Conservation (phyloP, 2,329 filamentous ascomycete species). For the Aspergillus vadensis region DNA sequence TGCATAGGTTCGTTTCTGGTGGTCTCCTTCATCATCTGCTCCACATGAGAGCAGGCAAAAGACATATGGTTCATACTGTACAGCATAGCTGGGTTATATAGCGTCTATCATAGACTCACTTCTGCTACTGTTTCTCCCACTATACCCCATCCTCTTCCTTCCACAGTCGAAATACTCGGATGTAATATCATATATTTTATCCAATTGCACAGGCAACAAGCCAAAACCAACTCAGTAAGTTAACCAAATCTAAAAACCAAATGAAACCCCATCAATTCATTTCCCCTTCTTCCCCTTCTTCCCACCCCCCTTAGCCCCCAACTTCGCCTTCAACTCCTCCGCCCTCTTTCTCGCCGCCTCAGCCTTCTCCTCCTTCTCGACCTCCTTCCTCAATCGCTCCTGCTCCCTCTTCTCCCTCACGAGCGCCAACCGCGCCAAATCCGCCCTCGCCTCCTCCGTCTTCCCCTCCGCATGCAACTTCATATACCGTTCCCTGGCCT, state of each 20-base stretch:
- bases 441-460: constrained; percentile 91
- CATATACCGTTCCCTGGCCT: constrained; percentile 86
- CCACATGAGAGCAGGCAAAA: not conserved
- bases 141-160: too few relatives aligned
- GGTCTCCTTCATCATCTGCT: not conserved
- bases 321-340: constrained; percentile 44
- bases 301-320: constrained; percentile 41
- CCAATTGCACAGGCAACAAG: not conserved
- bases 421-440: constrained; percentile 77
- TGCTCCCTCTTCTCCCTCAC: constrained; percentile 85
- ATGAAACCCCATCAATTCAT: constrained; percentile 3
- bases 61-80: not conserved
- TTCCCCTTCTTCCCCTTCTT: constrained; percentile 32
- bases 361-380: constrained; percentile 60
- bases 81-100: constrained; percentile 1
- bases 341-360: constrained; percentile 42
- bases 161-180: too few relatives aligned
- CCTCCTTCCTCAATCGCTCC: constrained; percentile 80
- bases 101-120: not conserved
- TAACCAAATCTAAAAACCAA: not conserved
- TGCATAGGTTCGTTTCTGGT: not conserved
- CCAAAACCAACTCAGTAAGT: not conserved
- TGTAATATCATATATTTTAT: not conserved
- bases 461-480: constrained; percentile 93
- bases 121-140: too few relatives aligned